A percentile compares a stretch with the other conserved stretches of the same genome.
Conservation (phyloP, 2,329 filamentous ascomycete species). For the Grosmannia penicillata region DNA sequence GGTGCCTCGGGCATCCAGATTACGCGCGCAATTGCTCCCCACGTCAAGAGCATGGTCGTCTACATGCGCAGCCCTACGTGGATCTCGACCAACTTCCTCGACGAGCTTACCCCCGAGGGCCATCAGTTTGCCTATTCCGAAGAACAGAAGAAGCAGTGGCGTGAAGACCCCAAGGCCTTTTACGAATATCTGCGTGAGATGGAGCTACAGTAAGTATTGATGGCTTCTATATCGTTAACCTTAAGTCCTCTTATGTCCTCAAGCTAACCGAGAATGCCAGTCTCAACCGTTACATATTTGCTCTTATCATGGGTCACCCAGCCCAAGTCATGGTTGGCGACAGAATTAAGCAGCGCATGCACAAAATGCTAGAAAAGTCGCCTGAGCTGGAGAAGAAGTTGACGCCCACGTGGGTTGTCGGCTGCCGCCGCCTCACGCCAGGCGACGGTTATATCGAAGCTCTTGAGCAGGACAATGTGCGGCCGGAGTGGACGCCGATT, state of each 20-base stretch:
- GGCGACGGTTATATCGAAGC: slow-evolving; percentile 26
- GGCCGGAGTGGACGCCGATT: slow-evolving; percentile 23
- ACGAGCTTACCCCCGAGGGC: not conserved
- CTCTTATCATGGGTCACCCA: slow-evolving; percentile 18
- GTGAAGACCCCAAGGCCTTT: not conserved
- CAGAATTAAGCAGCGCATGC: slow-evolving; percentile 24
- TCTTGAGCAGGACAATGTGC: slow-evolving; percentile 26
- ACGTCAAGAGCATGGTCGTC: slow-evolving; percentile 10
- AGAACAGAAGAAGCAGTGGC: not conserved
- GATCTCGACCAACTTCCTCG: slow-evolving; percentile 10
- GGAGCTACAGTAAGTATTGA: not conserved
- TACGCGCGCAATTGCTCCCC: not conserved
- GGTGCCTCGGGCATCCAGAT: slow-evolving; percentile 8
- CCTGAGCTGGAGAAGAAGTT: slow-evolving; percentile 28
- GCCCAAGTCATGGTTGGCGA: slow-evolving; percentile 16
- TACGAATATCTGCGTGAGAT: not conserved
- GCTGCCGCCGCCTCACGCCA: slow-evolving; percentile 25
- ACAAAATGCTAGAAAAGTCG: slow-evolving; percentile 15
- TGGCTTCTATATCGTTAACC: not conserved
- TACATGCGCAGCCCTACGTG: slow-evolving; percentile 18
- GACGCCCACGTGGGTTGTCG: slow-evolving; percentile 25
- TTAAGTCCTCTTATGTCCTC: no score
- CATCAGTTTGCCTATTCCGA: not conserved
- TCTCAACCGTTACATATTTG: slow-evolving; percentile 17
- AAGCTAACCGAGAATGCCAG: slow-evolving; percentile 22